Percentiles rank a stretch among this genome's conserved stretches.
Evolutionary conservation across 768 basidiomycete species (phyloP).

Genomic region (Leccinum arenicola): DNA sequence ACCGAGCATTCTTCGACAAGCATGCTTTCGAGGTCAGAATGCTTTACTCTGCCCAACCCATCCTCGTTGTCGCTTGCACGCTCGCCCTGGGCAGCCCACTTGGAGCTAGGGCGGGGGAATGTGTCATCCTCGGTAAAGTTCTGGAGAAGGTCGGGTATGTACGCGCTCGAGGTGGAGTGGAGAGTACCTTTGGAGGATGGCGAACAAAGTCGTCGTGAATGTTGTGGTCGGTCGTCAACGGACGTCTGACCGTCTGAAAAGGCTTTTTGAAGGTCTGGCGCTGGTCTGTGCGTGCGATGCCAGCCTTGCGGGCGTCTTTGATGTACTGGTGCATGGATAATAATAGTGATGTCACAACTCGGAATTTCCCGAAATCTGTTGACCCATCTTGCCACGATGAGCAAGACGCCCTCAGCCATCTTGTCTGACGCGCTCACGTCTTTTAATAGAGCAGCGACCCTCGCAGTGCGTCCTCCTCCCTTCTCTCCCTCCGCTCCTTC

Average conservation of each 20-base stretch:
- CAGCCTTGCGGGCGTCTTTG: conserved; percentile 11
- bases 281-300: conserved; percentile 13
- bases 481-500: neutral
- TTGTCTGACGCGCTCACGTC: conserved; percentile 41
- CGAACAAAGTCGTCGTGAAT: conserved; percentile 35
- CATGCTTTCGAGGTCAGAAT: conserved; percentile 16
- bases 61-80: conserved; percentile 13
- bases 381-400: conserved; percentile 22
- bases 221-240: conserved; percentile 27
- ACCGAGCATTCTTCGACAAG: conserved; percentile 23
- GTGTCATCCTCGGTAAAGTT: conserved; percentile 14
- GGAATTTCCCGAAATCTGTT: conserved; percentile 25
- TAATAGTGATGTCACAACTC: neutral
- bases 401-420: conserved; percentile 34
- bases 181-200: conserved; percentile 28
- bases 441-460: conserved; percentile 39
- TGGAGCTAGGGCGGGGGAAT: conserved; percentile 8
- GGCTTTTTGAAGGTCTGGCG: conserved; percentile 27
- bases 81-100: conserved; percentile 20
- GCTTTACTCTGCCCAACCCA: conserved; percentile 16
- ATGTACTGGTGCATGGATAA: neutral
- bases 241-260: conserved; percentile 25
- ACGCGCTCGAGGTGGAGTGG: neutral
- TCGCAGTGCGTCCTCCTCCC: conserved; percentile 34
- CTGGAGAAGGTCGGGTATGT: neutral